Base-by-base conservation (phyloP, 2,329 filamentous ascomycete genomes). In the Scleromitrula shiraiana region DNA sequence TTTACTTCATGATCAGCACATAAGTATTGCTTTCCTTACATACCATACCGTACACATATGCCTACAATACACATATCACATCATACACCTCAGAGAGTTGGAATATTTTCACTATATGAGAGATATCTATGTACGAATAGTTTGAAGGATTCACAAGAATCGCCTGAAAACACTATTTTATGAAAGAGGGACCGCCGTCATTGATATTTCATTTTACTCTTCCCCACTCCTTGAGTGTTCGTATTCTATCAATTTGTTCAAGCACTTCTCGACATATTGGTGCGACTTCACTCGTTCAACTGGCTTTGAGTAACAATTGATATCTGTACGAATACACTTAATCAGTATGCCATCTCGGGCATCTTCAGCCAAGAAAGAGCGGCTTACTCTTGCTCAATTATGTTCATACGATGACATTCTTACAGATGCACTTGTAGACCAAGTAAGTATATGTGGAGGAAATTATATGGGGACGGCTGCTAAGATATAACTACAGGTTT, bases 341-440 rank as follows among this genome's bases (percentile, higher is more conserved):
- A 26, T 58, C 53, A 50, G 43, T 52, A 72, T 71, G 70, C 59
- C 72, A 50, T 62, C 71, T 46, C 67, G 67, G 57, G 63, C 65
- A 65, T 67, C 68, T 62, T 59, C 69, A 55, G 56, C 70, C 52
- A 78, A 84, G 67, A 85, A 77, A 70, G 81, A 85, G 63, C 80
- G 81, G 53, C 75, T 98, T 59, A 95, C 89, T 7, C 74, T 97
- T 59, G 82, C 83, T 52, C 90, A 95, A 73, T 72, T 98, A 61
- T 85, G 89, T 26, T 84, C 85, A 41, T 97, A 97, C 71, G 93
- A 98, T 70, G 93, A 98, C 68, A 83, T 97, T 56, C 74, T 95
- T 53, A 98, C 93, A 7, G 93, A 98, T 76, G 86, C 88, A 57
- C 80, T 98, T 45, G 83, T 98, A 52, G 93, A 98, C 68, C 88